A percentile compares a stretch with the other conserved stretches of the same genome.
Conservation (phyloP, 2,329 filamentous ascomycete genomes). For the Dactylellina leptospora region DNA sequence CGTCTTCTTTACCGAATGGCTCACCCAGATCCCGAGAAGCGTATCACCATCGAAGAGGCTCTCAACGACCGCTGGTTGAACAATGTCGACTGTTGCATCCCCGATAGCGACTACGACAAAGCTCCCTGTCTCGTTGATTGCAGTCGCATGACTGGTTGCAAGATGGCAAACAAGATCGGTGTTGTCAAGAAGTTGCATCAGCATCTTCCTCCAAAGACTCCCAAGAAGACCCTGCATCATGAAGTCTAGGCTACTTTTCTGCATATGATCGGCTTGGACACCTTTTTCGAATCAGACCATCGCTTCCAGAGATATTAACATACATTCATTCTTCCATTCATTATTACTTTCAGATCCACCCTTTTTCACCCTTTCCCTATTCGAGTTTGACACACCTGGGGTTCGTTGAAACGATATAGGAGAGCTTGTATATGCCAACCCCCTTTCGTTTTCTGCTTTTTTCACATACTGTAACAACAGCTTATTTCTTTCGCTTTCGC, state of each 20-base stretch:
- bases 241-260: constrained; percentile 53
- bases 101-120: constrained; percentile 73
- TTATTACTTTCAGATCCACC: constrained; percentile 13
- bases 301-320: constrained; percentile 11
- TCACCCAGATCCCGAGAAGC: constrained; percentile 76
- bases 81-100: constrained; percentile 79
- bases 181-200: constrained; percentile 57
- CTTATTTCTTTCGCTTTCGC: constrained; percentile 14
- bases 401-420: constrained; percentile 53
- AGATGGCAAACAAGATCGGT: constrained; percentile 55
- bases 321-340: constrained; percentile 21
- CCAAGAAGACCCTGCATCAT: constrained; percentile 53
- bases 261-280: constrained; percentile 45
- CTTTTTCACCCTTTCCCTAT: constrained; percentile 6
- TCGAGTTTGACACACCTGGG: constrained; percentile 31
- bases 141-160: constrained; percentile 54
- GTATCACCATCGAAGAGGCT: constrained; percentile 74
- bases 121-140: constrained; percentile 54
- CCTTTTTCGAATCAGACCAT: constrained; percentile 11
- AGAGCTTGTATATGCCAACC: constrained; percentile 51
- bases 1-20: constrained; percentile 82
- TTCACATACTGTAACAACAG: constrained; percentile 49
- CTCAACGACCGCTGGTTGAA: constrained; percentile 77
- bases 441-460: constrained; percentile 24
- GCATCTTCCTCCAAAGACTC: constrained; percentile 55